Evolutionary conservation across 352 stramenopile species (phyloP).

Genomic region (Phytopythium cucurbitacearum): DNA sequence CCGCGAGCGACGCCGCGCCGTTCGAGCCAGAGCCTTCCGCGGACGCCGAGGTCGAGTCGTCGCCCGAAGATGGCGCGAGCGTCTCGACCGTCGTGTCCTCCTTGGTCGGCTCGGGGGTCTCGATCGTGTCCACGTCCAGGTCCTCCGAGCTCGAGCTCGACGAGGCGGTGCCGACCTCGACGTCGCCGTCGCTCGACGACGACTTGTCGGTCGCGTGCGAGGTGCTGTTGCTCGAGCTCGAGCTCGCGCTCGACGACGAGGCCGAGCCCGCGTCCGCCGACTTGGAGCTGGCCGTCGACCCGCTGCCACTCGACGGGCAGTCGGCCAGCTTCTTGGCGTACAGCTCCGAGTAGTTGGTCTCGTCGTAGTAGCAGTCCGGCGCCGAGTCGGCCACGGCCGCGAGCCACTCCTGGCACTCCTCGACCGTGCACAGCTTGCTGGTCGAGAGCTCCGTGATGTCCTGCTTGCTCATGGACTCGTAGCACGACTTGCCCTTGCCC

Average conservation of each 20-base stretch:
- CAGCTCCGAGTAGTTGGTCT: conserved; percentile 46
- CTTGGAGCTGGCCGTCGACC: background rate
- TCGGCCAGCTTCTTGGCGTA: conserved; percentile 46
- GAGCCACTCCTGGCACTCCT: conserved; percentile 47
- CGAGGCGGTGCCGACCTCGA: conserved; percentile 1
- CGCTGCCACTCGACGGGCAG: conserved; percentile 19
- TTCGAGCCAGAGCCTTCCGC: background rate
- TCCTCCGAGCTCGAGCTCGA: conserved; percentile 6
- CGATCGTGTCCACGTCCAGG: conserved; percentile 6
- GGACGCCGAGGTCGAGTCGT: conserved; percentile 1
- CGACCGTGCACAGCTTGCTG: conserved; percentile 45
- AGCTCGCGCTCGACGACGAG: background rate
- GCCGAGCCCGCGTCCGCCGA: background rate
- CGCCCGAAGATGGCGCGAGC: conserved; percentile 1
- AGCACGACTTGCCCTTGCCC: conserved; percentile 55
- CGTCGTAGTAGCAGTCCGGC: conserved; percentile 62
- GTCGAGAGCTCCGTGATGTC: conserved; percentile 49
- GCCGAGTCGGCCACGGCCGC: conserved; percentile 47
- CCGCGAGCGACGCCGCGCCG: conserved; percentile 3
- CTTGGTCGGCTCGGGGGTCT: conserved; percentile 5
- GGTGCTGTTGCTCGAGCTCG: conserved; percentile 5
- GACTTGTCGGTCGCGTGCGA: conserved; percentile 7
- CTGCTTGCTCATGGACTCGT: conserved; percentile 27
- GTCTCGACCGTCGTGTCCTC: conserved; percentile 6
- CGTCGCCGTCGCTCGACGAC: background rate